Evolutionary conservation across 805 yeast species (phyloP).

Genomic region (Lipomyces sp.): DNA sequence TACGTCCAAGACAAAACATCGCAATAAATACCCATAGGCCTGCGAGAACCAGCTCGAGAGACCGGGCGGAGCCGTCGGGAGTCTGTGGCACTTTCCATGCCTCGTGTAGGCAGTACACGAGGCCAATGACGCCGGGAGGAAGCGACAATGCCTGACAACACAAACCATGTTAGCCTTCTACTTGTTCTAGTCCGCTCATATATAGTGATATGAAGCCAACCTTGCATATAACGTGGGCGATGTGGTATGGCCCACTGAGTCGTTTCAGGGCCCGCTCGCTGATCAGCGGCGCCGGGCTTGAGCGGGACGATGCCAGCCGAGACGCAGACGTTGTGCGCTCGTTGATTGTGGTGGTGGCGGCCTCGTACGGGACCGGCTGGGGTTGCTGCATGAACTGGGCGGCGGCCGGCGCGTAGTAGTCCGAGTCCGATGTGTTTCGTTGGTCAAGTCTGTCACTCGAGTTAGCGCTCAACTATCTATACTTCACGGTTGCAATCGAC

Average conservation of each 20-base stretch:
- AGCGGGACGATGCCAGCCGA: neutral
- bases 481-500: too few relatives aligned
- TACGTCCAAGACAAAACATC: neutral
- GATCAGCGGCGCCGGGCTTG: slow-evolving; percentile 17
- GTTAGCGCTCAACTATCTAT: too few relatives aligned
- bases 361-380: too few relatives aligned
- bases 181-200: too few relatives aligned
- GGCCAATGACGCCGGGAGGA: slow-evolving; percentile 59
- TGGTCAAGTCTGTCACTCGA: too few relatives aligned
- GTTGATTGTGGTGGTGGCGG: neutral
- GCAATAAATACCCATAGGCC: slow-evolving; percentile 56
- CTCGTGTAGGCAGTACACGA: slow-evolving; percentile 38
- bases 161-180: neutral
- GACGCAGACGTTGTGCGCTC: neutral
- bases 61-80: slow-evolving; percentile 49
- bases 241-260: neutral
- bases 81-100: slow-evolving; percentile 35
- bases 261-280: slow-evolving; percentile 15
- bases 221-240: too few relatives aligned
- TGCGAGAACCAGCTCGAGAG: slow-evolving; percentile 75
- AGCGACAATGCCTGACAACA: slow-evolving; percentile 57
- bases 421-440: too few relatives aligned
- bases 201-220: too few relatives aligned
- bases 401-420: too few relatives aligned
- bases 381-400: too few relatives aligned